phyloP scores from a whole-genome alignment of 345 rosid genomes.

The Citrus trifoliata region DNA sequence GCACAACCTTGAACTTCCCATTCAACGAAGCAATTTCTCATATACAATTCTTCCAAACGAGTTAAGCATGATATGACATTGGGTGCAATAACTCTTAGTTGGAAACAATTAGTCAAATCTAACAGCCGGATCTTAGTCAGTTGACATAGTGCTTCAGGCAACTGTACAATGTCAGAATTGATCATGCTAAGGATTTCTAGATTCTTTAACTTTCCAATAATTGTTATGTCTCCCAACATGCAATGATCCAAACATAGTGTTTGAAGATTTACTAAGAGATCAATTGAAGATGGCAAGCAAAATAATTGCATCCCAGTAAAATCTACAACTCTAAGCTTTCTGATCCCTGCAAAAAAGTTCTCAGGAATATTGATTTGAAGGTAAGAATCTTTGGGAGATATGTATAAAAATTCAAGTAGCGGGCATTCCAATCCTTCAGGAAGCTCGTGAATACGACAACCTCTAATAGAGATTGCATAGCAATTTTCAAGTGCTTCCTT shows the following conservation, averaged over 20 bases:
- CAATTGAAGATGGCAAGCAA: background rate
- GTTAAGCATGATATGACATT: conserved; percentile 2
- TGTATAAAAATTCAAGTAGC: background rate
- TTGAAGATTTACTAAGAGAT: background rate
- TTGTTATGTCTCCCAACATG: background rate
- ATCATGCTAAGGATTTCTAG: background rate
- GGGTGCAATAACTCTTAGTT: conserved; percentile 5
- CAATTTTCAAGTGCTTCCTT: background rate
- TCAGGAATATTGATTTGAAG: background rate
- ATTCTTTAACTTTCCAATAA: background rate
- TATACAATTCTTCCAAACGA: background rate
- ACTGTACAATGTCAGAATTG: background rate
- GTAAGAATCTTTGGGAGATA: background rate
- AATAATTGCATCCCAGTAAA: background rate
- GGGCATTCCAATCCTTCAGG: conserved; percentile 10
- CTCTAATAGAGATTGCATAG: background rate
- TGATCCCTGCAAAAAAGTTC: background rate
- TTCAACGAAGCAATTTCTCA: no score
- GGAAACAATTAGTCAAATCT: conserved; percentile 5
- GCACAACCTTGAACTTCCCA: background rate
- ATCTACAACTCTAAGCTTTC: background rate
- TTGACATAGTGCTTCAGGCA: background rate
- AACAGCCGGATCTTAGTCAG: background rate
- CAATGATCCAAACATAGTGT: background rate
- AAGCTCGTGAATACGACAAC: background rate